Conservation (phyloP, 768 basidiomycete genomes). For the Mrakia blollopis region DNA sequence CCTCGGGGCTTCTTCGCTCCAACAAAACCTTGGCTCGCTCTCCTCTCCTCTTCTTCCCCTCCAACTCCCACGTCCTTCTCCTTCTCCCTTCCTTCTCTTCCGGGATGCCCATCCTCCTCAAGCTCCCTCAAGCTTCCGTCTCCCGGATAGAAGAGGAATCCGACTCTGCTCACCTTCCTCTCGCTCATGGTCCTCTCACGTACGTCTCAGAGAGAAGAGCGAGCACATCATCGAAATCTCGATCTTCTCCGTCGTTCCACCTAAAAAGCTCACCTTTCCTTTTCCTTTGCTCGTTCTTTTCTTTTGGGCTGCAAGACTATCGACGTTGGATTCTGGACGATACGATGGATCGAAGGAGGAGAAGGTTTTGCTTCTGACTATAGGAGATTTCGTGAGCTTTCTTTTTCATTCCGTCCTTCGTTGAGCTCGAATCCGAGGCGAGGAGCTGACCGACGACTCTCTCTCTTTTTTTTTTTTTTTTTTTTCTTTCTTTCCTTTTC, state of each 20-base stretch:
- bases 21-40: too few species aligned
- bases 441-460: too few species aligned
- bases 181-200: constrained; percentile 6
- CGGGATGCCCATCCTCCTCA: not conserved
- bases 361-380: constrained; percentile 11
- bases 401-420: not conserved
- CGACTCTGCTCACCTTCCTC: constrained; percentile 10
- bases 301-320: not conserved
- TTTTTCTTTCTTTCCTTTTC: not conserved
- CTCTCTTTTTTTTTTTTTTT: too few species aligned
- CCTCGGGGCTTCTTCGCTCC: too few species aligned
- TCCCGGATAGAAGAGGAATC: not conserved
- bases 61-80: not conserved
- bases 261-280: not conserved
- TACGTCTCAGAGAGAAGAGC: not conserved
- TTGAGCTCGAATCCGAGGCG: not conserved
- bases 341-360: not conserved
- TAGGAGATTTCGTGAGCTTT: constrained; percentile 17
- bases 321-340: not conserved
- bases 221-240: not conserved
- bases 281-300: not conserved
- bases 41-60: too few species aligned
- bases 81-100: not conserved
- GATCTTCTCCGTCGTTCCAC: too few species aligned
- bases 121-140: constrained; percentile 1